Evolutionary conservation across 2,329 filamentous ascomycete genomes (phyloP), one percentile per base, ranked within the genome.

Genomic region (Ophiostoma sp.): DNA sequence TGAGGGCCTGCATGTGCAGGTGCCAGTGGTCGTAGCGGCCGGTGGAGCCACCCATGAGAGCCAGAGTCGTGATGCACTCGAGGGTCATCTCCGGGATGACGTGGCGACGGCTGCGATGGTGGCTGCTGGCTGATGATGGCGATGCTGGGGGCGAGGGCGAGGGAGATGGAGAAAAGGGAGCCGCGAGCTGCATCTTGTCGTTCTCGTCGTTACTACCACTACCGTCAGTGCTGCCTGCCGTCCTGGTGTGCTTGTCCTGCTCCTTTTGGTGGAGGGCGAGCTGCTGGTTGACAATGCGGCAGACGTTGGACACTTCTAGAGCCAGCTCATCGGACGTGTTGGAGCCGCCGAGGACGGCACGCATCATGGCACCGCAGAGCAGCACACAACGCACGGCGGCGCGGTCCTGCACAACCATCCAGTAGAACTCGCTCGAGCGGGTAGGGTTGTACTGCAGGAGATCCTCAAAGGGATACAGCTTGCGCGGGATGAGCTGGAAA

Each of bases 1-100:
- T 73, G 0, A 83, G 77, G 0, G 80, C 81, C 42, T 77, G 77
- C 80, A 83, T 82, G 48, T 83, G 81, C 17, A 82, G 74, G 69
- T 81, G 77, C 82, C 82, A 83, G 74, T 83, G 81, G 66, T 82
- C 80, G 64, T 81, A 78, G 22, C 81, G 78, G 19, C 81, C 80
- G 8, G 80, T 78, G 25, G 80, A 80, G n/a, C 78, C 79, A 31
- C 78, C 79, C 74, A 78, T 78, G 50, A 78, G 75, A 4, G 80
- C 80, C 52, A 82, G 74, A 3, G 77, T 78, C 1, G 79, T 76
- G 63, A 82, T 80, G 64, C 80, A 81, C 69, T 80, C 78, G 64
- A 82, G 76, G 1, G 78, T 79, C 39, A 77, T 78, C 17, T 75
- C 69, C 42, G 78, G 76, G 45, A 75, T 75, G 52, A n/a, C 69